phyloP scores from a whole-genome alignment of 192 early-diverging fungal genomes.

The Linnemannia hyalina region DNA sequence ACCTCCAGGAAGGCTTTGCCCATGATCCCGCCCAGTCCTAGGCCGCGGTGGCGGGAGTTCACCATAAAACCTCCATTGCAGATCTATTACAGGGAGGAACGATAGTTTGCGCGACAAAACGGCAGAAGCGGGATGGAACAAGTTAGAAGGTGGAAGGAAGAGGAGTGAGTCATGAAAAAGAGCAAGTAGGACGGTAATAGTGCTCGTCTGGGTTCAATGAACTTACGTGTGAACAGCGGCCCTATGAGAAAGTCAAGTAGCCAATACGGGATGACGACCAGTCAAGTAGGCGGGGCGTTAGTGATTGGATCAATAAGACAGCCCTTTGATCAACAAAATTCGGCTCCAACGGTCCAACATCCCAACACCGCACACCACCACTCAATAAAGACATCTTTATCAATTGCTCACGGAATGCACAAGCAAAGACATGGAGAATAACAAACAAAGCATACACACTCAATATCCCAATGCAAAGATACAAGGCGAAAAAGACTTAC shows the following conservation, averaged over 20 bases:
- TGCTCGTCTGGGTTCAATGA: background rate
- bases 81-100: slow-evolving; percentile 58
- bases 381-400: too few species aligned
- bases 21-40: slow-evolving; percentile 74
- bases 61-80: slow-evolving; percentile 84
- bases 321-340: background rate
- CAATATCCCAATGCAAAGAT: background rate
- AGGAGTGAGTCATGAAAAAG: slow-evolving; percentile 1
- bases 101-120: background rate
- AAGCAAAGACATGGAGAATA: too few species aligned
- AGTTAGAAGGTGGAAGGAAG: too few species aligned
- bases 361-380: background rate
- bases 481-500: slow-evolving; percentile 35
- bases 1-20: slow-evolving; percentile 71
- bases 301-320: background rate
- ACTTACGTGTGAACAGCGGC: slow-evolving; percentile 53
- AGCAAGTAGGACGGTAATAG: background rate
- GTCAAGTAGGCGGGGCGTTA: background rate
- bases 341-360: background rate
- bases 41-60: slow-evolving; percentile 54
- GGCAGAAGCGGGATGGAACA: slow-evolving; percentile 20
- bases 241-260: slow-evolving; percentile 11
- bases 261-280: background rate
- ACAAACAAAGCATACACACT: background rate
- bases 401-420: too few species aligned